A percentile compares a stretch with the other conserved stretches of the same genome.
These are phyloP conservation scores for Theobroma cacao DNA, from an alignment of 345 rosid genomes.

Conservation along the genomic window DNA sequence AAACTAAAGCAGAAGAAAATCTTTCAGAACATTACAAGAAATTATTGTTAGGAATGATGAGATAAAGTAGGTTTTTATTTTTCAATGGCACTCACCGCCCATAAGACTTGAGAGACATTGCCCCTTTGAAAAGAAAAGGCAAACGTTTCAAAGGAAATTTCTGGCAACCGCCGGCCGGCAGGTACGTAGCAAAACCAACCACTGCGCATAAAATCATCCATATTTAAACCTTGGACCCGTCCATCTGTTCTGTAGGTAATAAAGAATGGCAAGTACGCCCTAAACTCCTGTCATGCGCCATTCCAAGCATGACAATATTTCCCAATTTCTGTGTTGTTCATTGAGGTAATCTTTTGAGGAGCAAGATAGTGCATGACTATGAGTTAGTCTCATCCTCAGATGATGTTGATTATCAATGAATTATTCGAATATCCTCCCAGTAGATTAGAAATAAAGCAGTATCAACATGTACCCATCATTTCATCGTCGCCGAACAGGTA, in stretches of 20 bases:
- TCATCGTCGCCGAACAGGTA: neutral
- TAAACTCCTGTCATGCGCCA: neutral
- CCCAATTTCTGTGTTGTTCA: neutral
- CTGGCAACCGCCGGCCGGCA: too few species aligned
- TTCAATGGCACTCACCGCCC: neutral
- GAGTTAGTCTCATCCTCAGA: neutral
- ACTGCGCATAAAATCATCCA: neutral
- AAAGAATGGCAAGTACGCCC: neutral
- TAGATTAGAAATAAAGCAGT: neutral
- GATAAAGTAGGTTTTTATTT: too few species aligned
- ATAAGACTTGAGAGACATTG: neutral
- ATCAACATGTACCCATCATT: neutral
- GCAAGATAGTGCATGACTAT: neutral
- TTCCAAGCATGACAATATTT: neutral
- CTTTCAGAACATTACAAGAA: too few species aligned
- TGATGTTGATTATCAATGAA: neutral
- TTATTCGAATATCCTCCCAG: neutral
- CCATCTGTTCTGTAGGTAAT: neutral
- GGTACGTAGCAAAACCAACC: too few species aligned
- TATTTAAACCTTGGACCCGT: neutral
- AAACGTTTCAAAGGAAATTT: neutral
- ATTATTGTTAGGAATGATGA: too few species aligned
- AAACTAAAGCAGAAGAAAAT: too few species aligned
- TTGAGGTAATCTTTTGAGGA: slow-evolving; percentile 10
- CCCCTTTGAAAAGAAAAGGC: neutral